Conservation (phyloP, 2,329 filamentous ascomycete species). For the Paraphoma sp. region DNA sequence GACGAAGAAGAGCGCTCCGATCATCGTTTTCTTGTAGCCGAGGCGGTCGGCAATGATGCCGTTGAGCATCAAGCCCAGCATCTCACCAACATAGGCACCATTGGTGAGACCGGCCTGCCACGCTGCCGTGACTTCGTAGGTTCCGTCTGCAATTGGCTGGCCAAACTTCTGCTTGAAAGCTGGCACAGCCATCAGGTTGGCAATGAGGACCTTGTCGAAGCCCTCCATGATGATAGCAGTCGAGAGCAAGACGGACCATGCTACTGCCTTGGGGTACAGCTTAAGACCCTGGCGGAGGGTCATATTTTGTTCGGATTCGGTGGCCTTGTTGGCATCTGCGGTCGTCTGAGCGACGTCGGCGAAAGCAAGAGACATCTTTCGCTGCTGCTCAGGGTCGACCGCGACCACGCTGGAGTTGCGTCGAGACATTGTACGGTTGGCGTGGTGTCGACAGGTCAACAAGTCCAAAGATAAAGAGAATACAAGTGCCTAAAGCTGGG, state of each 20-base stretch:
- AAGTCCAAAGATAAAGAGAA: background rate
- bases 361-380: constrained; percentile 36
- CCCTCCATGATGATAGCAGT: constrained; percentile 92
- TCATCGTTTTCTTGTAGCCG: constrained; percentile 50
- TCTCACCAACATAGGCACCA: constrained; percentile 54
- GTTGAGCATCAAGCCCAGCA: constrained; percentile 54
- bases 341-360: constrained; percentile 35
- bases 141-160: constrained; percentile 42
- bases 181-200: constrained; percentile 71
- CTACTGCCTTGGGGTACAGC: constrained; percentile 85
- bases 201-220: constrained; percentile 81
- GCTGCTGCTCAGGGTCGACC: constrained; percentile 38
- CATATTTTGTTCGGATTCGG: constrained; percentile 56
- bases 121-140: constrained; percentile 51
- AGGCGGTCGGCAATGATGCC: constrained; percentile 53
- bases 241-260: constrained; percentile 83
- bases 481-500: background rate
- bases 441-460: background rate
- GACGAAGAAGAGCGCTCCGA: constrained; percentile 38
- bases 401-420: constrained; percentile 41
- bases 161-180: constrained; percentile 55
- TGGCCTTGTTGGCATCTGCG: constrained; percentile 44
- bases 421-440: constrained; percentile 33
- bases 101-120: constrained; percentile 58
- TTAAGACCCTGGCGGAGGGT: constrained; percentile 73